These are phyloP conservation scores for Triticum monococcum DNA, from an alignment of 176 grass and related monocot species.

Conservation along the genomic window DNA sequence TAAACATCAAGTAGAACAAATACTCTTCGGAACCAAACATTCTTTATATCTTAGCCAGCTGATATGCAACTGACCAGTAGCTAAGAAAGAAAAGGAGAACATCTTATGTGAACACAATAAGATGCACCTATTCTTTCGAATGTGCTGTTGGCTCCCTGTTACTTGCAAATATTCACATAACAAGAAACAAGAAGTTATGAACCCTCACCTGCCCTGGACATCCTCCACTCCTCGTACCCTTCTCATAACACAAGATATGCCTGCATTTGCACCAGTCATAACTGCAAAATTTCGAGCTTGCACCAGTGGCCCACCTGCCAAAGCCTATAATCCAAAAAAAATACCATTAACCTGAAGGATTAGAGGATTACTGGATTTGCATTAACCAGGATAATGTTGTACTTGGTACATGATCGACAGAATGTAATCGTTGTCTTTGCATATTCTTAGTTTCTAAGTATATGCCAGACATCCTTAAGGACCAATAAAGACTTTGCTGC, in stretches of 20 bases:
- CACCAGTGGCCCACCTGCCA: conserved; percentile 85
- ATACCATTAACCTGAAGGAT: neutral
- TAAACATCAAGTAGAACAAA: neutral
- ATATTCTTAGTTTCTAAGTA: neutral
- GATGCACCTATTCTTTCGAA: neutral
- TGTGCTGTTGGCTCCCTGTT: neutral
- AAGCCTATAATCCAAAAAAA: conserved; percentile 53
- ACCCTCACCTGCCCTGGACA: conserved; percentile 76
- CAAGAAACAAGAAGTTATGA: neutral
- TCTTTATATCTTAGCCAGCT: neutral
- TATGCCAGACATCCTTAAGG: neutral
- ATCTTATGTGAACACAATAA: neutral
- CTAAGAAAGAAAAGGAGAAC: conserved; percentile 3
- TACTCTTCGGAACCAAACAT: neutral
- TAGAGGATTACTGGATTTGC: neutral
- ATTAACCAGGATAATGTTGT: neutral
- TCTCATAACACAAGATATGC: conserved; percentile 93
- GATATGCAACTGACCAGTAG: neutral
- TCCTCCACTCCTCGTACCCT: conserved; percentile 95
- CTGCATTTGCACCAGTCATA: conserved; percentile 96
- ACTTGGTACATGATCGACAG: neutral
- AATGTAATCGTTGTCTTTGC: neutral
- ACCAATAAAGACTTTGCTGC: neutral
- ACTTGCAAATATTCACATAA: conserved; percentile 8
- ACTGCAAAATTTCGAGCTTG: conserved; percentile 99